Base-by-base conservation (phyloP, 495 filamentous ascomycete species). In the Cercophora sp. region DNA sequence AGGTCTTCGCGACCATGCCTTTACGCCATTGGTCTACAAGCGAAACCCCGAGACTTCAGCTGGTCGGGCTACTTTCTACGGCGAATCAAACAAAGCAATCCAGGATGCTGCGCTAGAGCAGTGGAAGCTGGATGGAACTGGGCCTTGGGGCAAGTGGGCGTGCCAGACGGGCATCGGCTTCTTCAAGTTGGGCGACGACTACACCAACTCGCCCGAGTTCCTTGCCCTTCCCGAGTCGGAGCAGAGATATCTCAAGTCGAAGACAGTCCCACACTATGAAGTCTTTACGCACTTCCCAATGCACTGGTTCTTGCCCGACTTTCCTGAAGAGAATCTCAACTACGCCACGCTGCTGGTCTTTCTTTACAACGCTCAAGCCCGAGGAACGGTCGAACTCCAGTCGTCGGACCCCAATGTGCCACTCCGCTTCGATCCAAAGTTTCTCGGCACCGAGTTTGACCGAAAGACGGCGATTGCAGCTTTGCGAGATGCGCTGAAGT, bases 391-490 rank as follows among this genome's bases (percentile, higher is more conserved):
- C 0, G 70, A 61, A 0, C 70, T 88, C 20, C 69, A 76, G 23
- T 83, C 81, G 1, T 62, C 76, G 0, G 66, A 87, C 62, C 80
- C 81, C 0, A 49, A 62, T 2, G 79, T 69, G 6, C 72, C 77
- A n/a, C 74, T 83, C 0, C 49, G 70, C 0, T 82, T 85, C 55
- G 74, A 86, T 58, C 80, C 82, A 0, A 70, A 69, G 20, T 82
- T 80, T 59, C 66, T 87, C 2, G 60, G 65, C 1, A 73, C 81
- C 39, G 72, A 78, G 5, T 86, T 74, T 46, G 85, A 87, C 56
- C 72, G 72, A 4, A 75, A 76, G 1, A 71, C 74, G 0, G 74
- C 76, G 10, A 62, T 84, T 29, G 79, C 85, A 57, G 69, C 76
- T 2, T 69, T 80, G 27, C 70, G 78, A 3, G 67, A 79, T 6